Evolutionary conservation across 306 rosid genomes (phyloP).

Genomic region (Prunus mume): DNA sequence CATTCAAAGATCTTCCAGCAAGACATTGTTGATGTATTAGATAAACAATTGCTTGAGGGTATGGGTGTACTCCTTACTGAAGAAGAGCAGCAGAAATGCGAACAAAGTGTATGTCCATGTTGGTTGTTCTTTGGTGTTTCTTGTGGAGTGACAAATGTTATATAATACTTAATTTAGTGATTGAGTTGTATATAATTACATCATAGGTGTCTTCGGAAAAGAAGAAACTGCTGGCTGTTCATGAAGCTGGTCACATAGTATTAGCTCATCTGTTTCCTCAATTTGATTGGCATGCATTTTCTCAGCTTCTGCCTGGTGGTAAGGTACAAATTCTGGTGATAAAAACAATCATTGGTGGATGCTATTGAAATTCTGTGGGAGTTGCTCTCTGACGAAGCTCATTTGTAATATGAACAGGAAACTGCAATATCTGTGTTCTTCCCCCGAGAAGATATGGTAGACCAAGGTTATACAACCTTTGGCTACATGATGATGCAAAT

Average conservation of each 20-base stretch:
- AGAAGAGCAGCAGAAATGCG: conserved; percentile 90
- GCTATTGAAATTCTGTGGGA: conserved; percentile 14
- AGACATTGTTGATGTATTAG: conserved; percentile 85
- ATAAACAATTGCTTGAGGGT: conserved; percentile 97
- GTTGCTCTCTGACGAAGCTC: conserved; percentile 14
- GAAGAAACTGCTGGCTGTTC: conserved; percentile 89
- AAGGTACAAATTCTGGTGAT: conserved; percentile 57
- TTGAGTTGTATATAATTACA: conserved; percentile 14
- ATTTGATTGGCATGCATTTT: conserved; percentile 98
- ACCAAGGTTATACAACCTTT: conserved; percentile 95
- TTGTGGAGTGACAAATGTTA: conserved; percentile 12
- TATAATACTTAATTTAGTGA: neutral
- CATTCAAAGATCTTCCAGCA: conserved; percentile 64
- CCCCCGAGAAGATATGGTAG: conserved; percentile 93
- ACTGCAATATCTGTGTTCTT: conserved; percentile 90
- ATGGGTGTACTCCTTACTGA: conserved; percentile 99
- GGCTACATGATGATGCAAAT: conserved; percentile 96
- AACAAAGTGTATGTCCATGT: conserved; percentile 64
- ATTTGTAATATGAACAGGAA: conserved; percentile 56
- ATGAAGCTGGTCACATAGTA: conserved; percentile 94
- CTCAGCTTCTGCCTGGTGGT: conserved; percentile 98
- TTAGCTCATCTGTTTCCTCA: conserved; percentile 94
- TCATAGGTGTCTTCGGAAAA: conserved; percentile 70
- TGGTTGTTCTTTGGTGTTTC: neutral
- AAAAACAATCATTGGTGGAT: conserved; percentile 6